Percentiles rank a stretch among this genome's conserved stretches.
phyloP scores from a whole-genome alignment of 1,139 yeast genomes.

The Saccharomyces hybrid region DNA sequence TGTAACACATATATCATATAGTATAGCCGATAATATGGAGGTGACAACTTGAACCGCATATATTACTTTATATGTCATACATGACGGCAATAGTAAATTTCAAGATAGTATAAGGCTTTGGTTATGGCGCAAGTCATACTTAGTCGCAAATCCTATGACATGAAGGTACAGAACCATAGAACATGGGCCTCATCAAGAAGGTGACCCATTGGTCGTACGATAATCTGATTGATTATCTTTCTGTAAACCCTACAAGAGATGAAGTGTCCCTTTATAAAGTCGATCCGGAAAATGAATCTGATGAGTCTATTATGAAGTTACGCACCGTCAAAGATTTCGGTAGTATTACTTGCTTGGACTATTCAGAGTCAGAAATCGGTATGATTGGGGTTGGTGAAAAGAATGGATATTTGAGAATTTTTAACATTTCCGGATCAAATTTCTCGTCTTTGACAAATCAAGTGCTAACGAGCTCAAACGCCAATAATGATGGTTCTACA shows the following conservation, averaged over 20 bases:
- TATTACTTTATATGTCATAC: not conserved
- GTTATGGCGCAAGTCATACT: not conserved
- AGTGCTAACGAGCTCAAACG: not conserved
- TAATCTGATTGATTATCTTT: slow-evolving; percentile 27
- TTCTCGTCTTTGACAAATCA: not conserved
- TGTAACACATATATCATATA: not conserved
- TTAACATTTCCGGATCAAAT: slow-evolving; percentile 42
- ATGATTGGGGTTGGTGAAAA: slow-evolving; percentile 66
- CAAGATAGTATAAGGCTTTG: not conserved
- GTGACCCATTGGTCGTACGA: slow-evolving; percentile 30
- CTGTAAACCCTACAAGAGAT: slow-evolving; percentile 34
- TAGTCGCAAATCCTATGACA: not conserved
- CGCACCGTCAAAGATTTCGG: slow-evolving; percentile 59
- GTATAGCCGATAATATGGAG: not conserved
- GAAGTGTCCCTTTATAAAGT: slow-evolving; percentile 33
- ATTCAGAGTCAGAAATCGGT: slow-evolving; percentile 51
- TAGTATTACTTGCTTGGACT: slow-evolving; percentile 63
- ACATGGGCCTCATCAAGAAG: slow-evolving; percentile 29
- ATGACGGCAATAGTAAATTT: not conserved
- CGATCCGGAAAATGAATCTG: slow-evolving; percentile 32
- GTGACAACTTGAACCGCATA: not conserved
- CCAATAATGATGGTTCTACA: not conserved
- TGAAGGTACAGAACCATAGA: not conserved
- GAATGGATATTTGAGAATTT: slow-evolving; percentile 58
- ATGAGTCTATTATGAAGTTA: slow-evolving; percentile 41